These are phyloP conservation scores for Cucurbita moschata DNA, from an alignment of 306 rosid genomes.

Conservation along the genomic window DNA sequence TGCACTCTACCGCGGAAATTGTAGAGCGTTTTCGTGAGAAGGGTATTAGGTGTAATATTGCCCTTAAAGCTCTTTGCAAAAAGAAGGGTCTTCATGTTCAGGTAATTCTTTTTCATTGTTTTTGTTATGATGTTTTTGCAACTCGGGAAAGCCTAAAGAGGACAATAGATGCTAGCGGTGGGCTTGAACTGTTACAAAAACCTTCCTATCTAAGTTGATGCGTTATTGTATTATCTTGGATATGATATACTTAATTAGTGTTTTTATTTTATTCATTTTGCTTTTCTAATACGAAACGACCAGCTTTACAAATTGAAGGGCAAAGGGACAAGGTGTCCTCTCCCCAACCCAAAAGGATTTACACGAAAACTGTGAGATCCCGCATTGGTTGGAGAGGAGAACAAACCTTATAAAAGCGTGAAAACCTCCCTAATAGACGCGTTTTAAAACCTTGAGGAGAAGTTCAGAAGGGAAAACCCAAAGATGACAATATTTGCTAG, in stretches of 20 bases:
- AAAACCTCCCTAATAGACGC: too few relatives aligned
- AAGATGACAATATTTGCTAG: too few relatives aligned
- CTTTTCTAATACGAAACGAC: too few relatives aligned
- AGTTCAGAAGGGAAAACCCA: too few relatives aligned
- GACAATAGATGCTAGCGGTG: too few relatives aligned
- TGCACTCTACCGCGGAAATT: conserved; percentile 36
- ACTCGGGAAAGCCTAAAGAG: too few relatives aligned
- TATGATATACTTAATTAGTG: not conserved
- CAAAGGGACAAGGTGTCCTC: not conserved
- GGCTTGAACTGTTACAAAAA: too few relatives aligned
- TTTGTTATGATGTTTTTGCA: not conserved
- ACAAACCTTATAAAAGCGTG: too few relatives aligned
- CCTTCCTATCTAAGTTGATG: not conserved
- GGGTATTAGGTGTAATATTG: conserved; percentile 37
- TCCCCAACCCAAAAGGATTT: not conserved
- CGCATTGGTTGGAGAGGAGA: too few relatives aligned
- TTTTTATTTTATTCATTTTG: too few relatives aligned
- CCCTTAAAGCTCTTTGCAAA: conserved; percentile 75
- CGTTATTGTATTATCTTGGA: not conserved
- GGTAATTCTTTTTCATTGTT: conserved; percentile 25
- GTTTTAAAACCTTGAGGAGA: too few relatives aligned
- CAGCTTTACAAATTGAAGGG: not conserved
- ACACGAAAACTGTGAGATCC: too few relatives aligned
- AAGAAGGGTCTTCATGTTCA: conserved; percentile 74
- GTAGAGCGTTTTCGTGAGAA: conserved; percentile 37